Evolutionary conservation across 495 filamentous ascomycete genomes (phyloP).

Genomic region (Penicillium atrosanguineum): DNA sequence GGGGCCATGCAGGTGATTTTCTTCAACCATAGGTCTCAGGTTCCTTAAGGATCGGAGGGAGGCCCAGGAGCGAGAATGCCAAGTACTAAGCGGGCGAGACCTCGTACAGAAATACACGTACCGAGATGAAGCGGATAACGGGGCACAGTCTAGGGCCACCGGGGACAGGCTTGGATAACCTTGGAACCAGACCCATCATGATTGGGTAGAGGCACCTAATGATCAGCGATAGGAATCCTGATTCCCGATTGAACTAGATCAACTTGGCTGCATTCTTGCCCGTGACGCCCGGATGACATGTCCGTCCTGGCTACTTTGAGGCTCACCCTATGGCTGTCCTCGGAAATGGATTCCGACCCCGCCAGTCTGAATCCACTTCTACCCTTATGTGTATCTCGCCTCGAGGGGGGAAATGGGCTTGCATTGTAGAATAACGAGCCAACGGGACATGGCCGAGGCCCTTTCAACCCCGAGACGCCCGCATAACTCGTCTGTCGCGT

Average conservation of each 20-base stretch:
- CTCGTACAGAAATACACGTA: background rate
- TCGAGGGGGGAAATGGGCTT: too few species aligned
- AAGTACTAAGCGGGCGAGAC: too few species aligned
- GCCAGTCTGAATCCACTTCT: background rate
- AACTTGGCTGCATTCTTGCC: background rate
- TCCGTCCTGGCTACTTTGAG: background rate
- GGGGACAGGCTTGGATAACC: background rate
- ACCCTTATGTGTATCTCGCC: background rate
- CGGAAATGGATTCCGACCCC: background rate
- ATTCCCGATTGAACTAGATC: background rate
- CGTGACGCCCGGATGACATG: conserved; percentile 2
- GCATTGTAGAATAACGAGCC: background rate
- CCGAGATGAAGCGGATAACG: background rate
- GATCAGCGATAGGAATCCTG: background rate
- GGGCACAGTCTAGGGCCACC: background rate
- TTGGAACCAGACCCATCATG: background rate
- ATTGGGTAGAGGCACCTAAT: background rate
- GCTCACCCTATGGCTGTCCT: background rate
- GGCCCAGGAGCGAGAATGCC: too few species aligned
- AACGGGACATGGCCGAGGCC: background rate
- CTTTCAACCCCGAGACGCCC: background rate
- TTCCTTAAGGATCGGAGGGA: too few species aligned
- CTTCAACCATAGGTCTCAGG: too few species aligned
- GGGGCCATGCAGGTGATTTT: conserved; percentile 16
- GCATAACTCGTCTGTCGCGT: background rate